Conservation (phyloP, 345 rosid genomes). For the Anastatica hierochuntica region DNA sequence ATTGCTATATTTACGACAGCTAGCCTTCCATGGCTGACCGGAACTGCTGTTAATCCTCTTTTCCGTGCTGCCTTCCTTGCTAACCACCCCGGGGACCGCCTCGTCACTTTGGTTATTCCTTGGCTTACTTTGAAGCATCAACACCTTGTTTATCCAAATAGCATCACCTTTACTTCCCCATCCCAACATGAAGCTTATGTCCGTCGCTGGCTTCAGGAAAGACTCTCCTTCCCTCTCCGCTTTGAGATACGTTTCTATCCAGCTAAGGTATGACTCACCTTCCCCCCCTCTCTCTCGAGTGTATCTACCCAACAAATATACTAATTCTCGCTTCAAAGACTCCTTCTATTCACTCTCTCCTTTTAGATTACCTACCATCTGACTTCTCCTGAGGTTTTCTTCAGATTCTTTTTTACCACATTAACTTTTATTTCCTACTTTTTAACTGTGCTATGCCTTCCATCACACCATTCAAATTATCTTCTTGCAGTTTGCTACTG, state of each 20-base stretch:
- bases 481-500: conserved; percentile 60
- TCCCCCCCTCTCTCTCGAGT: not conserved
- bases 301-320: too few species aligned
- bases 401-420: too few species aligned
- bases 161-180: conserved; percentile 49
- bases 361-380: too few species aligned
- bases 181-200: conserved; percentile 65
- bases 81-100: conserved; percentile 40
- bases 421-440: too few species aligned
- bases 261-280: conserved; percentile 49
- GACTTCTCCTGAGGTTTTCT: too few species aligned
- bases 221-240: conserved; percentile 39
- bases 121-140: conserved; percentile 78
- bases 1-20: conserved; percentile 89
- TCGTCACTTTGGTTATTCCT: conserved; percentile 82
- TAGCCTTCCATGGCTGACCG: conserved; percentile 95
- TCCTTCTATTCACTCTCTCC: too few species aligned
- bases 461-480: not conserved
- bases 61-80: conserved; percentile 96
- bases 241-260: conserved; percentile 69
- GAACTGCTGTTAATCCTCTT: conserved; percentile 92
- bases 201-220: conserved; percentile 69
- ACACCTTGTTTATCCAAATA: conserved; percentile 54
- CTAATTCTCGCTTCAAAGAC: too few species aligned
- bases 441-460: too few species aligned